Conservation (phyloP, 345 rosid genomes). For the Brassica rapa region DNA sequence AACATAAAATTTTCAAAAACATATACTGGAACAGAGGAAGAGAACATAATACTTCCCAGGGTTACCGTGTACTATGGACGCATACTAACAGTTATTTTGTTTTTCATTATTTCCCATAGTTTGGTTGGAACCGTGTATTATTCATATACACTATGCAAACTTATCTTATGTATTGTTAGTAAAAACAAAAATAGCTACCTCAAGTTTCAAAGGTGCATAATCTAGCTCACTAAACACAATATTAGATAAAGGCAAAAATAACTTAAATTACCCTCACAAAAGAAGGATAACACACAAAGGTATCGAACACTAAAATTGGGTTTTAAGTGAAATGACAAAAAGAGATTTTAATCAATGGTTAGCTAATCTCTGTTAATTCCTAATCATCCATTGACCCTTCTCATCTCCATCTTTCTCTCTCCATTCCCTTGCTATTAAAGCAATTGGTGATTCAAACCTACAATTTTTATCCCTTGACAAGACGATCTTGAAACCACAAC, state of each 20-base stretch:
- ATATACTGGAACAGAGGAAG: too few relatives aligned
- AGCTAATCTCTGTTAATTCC: neutral
- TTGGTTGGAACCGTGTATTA: neutral
- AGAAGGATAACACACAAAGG: neutral
- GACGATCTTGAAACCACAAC: conserved; percentile 6
- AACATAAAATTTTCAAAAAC: too few relatives aligned
- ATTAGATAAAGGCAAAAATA: neutral
- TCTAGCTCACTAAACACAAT: neutral
- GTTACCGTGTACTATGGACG: too few relatives aligned
- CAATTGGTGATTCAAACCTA: conserved; percentile 5
- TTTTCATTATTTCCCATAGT: neutral
- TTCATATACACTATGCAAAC: neutral
- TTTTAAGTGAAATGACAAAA: neutral
- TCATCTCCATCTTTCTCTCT: conserved; percentile 4
- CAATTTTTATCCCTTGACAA: neutral
- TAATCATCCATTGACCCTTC: conserved; percentile 6
- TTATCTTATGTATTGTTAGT: neutral
- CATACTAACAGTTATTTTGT: too few relatives aligned
- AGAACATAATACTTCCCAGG: too few relatives aligned
- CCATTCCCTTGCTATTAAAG: conserved; percentile 18
- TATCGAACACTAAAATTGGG: neutral
- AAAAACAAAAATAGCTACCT: neutral
- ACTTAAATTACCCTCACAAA: neutral
- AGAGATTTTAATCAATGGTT: neutral
- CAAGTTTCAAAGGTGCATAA: neutral